phyloP scores from a whole-genome alignment of 352 stramenopile genomes.

The Phytophthora crassamura region DNA sequence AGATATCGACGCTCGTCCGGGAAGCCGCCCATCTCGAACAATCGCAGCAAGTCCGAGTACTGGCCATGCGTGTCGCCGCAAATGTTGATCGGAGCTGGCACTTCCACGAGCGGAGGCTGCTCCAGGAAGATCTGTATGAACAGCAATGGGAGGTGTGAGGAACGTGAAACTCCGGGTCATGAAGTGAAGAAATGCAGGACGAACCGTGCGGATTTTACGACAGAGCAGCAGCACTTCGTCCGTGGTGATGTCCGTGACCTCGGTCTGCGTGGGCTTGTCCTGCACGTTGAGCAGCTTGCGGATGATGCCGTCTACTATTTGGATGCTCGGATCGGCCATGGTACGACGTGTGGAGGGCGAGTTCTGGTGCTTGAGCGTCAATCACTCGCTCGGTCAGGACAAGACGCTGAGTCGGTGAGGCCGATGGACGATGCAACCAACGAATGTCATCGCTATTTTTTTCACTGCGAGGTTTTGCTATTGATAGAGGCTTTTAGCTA shows the following conservation, averaged over 20 bases:
- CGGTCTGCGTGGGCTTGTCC: slow-evolving; percentile 78
- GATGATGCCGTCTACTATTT: slow-evolving; percentile 75
- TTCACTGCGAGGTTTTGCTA: slow-evolving; percentile 1
- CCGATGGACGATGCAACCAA: slow-evolving; percentile 11
- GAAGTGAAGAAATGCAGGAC: neutral
- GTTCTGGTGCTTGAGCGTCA: slow-evolving; percentile 7
- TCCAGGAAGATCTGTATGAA: slow-evolving; percentile 81
- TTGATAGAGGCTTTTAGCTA: slow-evolving; percentile 7
- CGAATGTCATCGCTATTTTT: slow-evolving; percentile 16
- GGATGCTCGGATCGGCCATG: slow-evolving; percentile 57
- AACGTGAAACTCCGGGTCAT: no score
- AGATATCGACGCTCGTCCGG: slow-evolving; percentile 79
- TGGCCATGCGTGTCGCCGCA: slow-evolving; percentile 98
- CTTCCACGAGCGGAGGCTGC: slow-evolving; percentile 95
- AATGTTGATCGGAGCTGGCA: slow-evolving; percentile 97
- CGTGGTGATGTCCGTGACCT: slow-evolving; percentile 80
- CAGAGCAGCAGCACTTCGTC: slow-evolving; percentile 83
- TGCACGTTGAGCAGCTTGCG: slow-evolving; percentile 76
- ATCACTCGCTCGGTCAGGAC: neutral
- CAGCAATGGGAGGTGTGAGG: neutral
- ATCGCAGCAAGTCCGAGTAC: slow-evolving; percentile 97
- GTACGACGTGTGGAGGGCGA: neutral
- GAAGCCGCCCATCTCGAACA: slow-evolving; percentile 96
- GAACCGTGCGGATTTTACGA: slow-evolving; percentile 76
- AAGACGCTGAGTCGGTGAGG: slow-evolving; percentile 4